phyloP scores from a whole-genome alignment of 768 basidiomycete genomes.

The Tephrocybe sp. region DNA sequence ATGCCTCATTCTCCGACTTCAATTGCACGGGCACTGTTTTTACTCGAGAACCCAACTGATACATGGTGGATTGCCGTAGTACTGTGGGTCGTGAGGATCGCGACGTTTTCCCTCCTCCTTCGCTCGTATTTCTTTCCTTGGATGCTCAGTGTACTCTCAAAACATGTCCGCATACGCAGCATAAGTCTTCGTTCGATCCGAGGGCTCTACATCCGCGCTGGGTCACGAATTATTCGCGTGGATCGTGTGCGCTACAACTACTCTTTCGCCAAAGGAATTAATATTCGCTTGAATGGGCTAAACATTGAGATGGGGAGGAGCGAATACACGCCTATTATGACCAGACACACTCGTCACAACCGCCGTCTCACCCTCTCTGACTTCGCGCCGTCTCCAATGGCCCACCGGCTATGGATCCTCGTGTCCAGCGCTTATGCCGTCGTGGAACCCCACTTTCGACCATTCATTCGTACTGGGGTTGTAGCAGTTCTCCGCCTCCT shows the following conservation, averaged over 20 bases:
- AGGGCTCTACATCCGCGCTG: slow-evolving; percentile 65
- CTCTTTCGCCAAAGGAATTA: slow-evolving; percentile 52
- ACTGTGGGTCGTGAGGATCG: slow-evolving; percentile 48
- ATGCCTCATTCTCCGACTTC: slow-evolving; percentile 10
- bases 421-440: slow-evolving; percentile 38
- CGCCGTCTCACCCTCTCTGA: slow-evolving; percentile 46
- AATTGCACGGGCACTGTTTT: slow-evolving; percentile 20
- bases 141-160: slow-evolving; percentile 57
- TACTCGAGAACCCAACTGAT: slow-evolving; percentile 28
- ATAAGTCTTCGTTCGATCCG: slow-evolving; percentile 77
- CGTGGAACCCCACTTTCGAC: slow-evolving; percentile 61
- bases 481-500: slow-evolving; percentile 52
- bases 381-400: slow-evolving; percentile 43
- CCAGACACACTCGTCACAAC: slow-evolving; percentile 29
- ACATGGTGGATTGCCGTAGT: slow-evolving; percentile 39
- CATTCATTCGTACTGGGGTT: slow-evolving; percentile 53
- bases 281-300: slow-evolving; percentile 60
- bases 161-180: slow-evolving; percentile 65
- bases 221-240: slow-evolving; percentile 51
- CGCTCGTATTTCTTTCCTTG: slow-evolving; percentile 69
- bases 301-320: slow-evolving; percentile 45
- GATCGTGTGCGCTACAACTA: slow-evolving; percentile 69
- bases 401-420: slow-evolving; percentile 35
- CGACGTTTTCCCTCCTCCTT: slow-evolving; percentile 54
- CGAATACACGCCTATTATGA: slow-evolving; percentile 16